phyloP scores from a whole-genome alignment of 495 filamentous ascomycete species.

The Neurospora pannonica region DNA sequence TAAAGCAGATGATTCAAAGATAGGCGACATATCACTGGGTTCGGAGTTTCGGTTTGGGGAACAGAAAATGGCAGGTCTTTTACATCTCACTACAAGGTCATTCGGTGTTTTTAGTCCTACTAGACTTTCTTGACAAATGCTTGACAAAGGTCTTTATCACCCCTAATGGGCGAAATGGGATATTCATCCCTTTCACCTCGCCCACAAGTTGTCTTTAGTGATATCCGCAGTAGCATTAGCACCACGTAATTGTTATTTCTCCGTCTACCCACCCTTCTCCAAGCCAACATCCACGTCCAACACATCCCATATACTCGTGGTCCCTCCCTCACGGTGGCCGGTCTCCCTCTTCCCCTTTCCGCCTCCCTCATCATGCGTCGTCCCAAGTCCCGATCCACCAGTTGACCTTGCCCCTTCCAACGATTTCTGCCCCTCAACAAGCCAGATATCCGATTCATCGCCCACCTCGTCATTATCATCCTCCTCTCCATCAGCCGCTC shows the following conservation, averaged over 20 bases:
- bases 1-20: not conserved
- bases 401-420: conserved; percentile 5
- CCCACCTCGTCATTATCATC: conserved; percentile 7
- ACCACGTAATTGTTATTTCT: not conserved
- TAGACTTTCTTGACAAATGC: conserved; percentile 9
- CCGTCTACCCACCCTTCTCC: not conserved
- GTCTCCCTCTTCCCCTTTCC: conserved; percentile 16
- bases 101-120: conserved; percentile 1
- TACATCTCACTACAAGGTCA: not conserved
- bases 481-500: conserved; percentile 10
- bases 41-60: conserved; percentile 5
- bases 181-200: not conserved
- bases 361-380: conserved; percentile 1
- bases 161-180: not conserved
- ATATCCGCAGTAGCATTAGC: not conserved
- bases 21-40: not conserved
- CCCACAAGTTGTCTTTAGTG: not conserved
- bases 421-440: conserved; percentile 19
- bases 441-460: conserved; percentile 25
- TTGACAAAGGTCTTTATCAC: conserved; percentile 7
- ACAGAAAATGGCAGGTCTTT: conserved; percentile 1
- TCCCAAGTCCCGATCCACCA: conserved; percentile 23
- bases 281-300: conserved; percentile 39
- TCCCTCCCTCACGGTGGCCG: conserved; percentile 14
- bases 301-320: conserved; percentile 28